phyloP scores from a whole-genome alignment of 1,139 yeast species.

The Arxiozyma heterogenica region DNA sequence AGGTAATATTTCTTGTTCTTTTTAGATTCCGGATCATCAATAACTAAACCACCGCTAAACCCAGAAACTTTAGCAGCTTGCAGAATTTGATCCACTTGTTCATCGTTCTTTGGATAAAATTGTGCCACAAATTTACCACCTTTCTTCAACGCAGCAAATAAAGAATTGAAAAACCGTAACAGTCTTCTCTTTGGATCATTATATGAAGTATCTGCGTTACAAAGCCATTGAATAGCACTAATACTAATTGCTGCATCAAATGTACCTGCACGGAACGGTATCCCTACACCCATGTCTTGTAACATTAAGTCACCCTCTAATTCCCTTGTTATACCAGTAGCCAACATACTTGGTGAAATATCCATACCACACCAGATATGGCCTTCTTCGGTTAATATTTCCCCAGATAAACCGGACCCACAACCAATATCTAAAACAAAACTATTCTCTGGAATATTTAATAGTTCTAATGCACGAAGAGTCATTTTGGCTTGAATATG shows the following conservation, averaged over 20 bases:
- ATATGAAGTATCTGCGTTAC: slow-evolving; percentile 81
- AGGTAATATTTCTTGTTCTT: slow-evolving; percentile 84
- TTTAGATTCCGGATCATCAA: slow-evolving; percentile 89
- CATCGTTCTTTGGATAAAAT: slow-evolving; percentile 87
- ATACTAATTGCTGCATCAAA: slow-evolving; percentile 96
- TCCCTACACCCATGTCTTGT: slow-evolving; percentile 87
- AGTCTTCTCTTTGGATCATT: slow-evolving; percentile 84
- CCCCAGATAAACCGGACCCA: slow-evolving; percentile 95
- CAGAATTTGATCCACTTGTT: slow-evolving; percentile 68
- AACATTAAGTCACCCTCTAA: slow-evolving; percentile 88
- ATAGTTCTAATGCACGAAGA: slow-evolving; percentile 76
- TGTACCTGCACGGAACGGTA: slow-evolving; percentile 92
- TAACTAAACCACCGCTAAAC: slow-evolving; percentile 88
- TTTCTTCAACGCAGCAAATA: slow-evolving; percentile 75
- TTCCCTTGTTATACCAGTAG: slow-evolving; percentile 84
- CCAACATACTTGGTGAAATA: slow-evolving; percentile 91
- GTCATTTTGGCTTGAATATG: slow-evolving; percentile 98
- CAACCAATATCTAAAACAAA: slow-evolving; percentile 88
- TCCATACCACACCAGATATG: slow-evolving; percentile 97
- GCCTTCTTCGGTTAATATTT: slow-evolving; percentile 86
- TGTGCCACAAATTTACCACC: slow-evolving; percentile 98
- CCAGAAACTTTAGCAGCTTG: slow-evolving; percentile 90
- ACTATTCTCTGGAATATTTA: slow-evolving; percentile 62
- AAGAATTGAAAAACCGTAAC: slow-evolving; percentile 72
- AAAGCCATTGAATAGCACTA: slow-evolving; percentile 95